Base-by-base conservation (phyloP, 2,329 filamentous ascomycete genomes). In the Ophiostoma sp. region DNA sequence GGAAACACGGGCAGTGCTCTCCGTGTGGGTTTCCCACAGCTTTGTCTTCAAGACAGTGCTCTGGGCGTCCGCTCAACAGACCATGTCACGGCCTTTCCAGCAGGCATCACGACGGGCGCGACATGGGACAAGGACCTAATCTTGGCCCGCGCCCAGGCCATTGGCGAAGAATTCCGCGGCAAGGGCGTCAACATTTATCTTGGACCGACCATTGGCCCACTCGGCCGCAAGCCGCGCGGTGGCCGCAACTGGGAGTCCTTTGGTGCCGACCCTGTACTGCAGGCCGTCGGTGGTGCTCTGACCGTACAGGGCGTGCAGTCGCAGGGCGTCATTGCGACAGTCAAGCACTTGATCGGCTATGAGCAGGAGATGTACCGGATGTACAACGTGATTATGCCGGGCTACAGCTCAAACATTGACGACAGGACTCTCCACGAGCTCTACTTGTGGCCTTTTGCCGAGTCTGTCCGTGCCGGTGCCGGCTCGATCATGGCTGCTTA, bases 221-320 rank as follows among this genome's bases (percentile, higher is more conserved):
- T 94, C 0, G 92, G 92, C 1, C 86, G 92, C 11, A 92, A 93
- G 77, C 91, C 92, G 0, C 86, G 85, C 64, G 93, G 90, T 42
- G 93, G 93, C 0, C 85, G 93, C 55, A 94, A 93, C 79, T 97
- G 93, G 93, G 93, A 96, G 80, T 92, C 90, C 0, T 96, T 95
- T 78, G 91, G 92, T 0, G 85, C 90, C 0, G 93, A 97, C 78
- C 93, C 93, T 0, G 93, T 95, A 69, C 85, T 96, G 0, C 75
- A 89, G 39, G 91, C 90, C 22, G 83, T 91, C 75, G 88, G 87
- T 9, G 87, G 90, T 78, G 84, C 84, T 12, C 86, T 90, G 80
- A 91, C 90, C 0, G 85, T 92, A 71, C 82, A 86, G 75, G 91
- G 85, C 0, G 84, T 89, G 79, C 87, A 89, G 79, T 78, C 80